phyloP scores from a whole-genome alignment of 495 filamentous ascomycete species.

The Podospora anserina region DNA sequence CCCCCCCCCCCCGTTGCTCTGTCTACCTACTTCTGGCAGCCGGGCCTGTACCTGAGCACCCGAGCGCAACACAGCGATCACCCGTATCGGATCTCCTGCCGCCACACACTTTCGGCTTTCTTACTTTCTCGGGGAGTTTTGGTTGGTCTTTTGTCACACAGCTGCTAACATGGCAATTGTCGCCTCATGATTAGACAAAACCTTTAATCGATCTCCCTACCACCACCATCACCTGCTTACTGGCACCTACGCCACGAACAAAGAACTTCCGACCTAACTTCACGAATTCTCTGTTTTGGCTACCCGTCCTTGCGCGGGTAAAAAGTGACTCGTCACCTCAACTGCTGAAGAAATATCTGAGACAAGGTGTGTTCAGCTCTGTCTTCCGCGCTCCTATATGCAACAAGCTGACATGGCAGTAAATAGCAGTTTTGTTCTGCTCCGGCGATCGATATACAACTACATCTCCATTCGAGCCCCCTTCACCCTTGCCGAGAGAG shows the following conservation, averaged over 20 bases:
- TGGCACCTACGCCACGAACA: conserved; percentile 10
- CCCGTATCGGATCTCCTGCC: conserved; percentile 6
- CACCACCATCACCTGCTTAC: not conserved
- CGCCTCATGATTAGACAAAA: conserved; percentile 12
- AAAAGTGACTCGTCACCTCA: conserved; percentile 2
- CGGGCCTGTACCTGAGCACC: not conserved
- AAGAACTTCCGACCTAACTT: conserved; percentile 12
- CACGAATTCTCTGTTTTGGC: not conserved
- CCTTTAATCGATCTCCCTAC: conserved; percentile 2
- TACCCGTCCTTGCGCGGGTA: not conserved
- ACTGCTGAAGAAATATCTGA: conserved; percentile 1
- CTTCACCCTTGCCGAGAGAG: not conserved
- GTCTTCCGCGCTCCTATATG: not conserved
- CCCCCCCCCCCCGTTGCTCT: not conserved
- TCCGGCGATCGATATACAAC: not conserved
- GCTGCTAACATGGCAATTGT: conserved; percentile 15
- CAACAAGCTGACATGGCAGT: not conserved
- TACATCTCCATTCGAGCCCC: not conserved
- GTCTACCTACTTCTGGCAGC: not conserved
- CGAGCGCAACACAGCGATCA: conserved; percentile 5
- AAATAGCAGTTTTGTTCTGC: not conserved
- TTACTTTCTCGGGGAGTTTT: not conserved
- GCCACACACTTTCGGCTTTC: conserved; percentile 1
- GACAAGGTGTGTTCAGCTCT: not conserved
- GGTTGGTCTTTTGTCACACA: conserved; percentile 7